These are phyloP conservation scores for Epichloe glyceriae DNA, from an alignment of 2,329 filamentous ascomycete species.

Conservation along the genomic window DNA sequence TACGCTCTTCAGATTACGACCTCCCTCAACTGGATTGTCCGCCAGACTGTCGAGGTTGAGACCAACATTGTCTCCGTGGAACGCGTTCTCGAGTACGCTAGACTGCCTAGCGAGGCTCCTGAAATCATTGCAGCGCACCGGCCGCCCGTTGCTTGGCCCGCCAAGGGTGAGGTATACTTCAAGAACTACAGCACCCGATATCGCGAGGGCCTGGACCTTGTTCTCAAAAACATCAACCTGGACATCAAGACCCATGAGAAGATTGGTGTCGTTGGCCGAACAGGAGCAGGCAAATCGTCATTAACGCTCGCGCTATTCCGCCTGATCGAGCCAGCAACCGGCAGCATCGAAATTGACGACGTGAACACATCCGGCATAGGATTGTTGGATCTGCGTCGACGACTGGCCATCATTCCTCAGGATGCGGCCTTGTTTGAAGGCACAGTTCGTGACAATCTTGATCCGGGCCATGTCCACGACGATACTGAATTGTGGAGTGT, in stretches of 20 bases:
- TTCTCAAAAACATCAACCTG: slow-evolving; percentile 83
- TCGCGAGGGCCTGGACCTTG: slow-evolving; percentile 75
- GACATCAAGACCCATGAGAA: slow-evolving; percentile 95
- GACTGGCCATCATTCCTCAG: slow-evolving; percentile 93
- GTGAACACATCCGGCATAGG: slow-evolving; percentile 86
- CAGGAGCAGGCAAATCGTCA: slow-evolving; percentile 90
- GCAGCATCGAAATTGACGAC: slow-evolving; percentile 78
- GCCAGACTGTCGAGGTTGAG: slow-evolving; percentile 98
- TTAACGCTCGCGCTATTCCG: slow-evolving; percentile 87
- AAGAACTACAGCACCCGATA: slow-evolving; percentile 92
- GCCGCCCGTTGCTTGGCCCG: slow-evolving; percentile 83
- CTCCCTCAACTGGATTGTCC: slow-evolving; percentile 96
- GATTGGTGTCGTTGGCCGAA: slow-evolving; percentile 92
- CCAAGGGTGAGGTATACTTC: slow-evolving; percentile 77
- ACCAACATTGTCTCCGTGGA: slow-evolving; percentile 99
- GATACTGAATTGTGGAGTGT: slow-evolving; percentile 97
- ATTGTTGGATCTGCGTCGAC: slow-evolving; percentile 72
- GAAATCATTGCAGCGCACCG: slow-evolving; percentile 83
- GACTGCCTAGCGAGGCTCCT: slow-evolving; percentile 81
- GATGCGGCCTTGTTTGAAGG: slow-evolving; percentile 94
- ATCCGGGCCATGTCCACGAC: slow-evolving; percentile 88
- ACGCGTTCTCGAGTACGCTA: slow-evolving; percentile 89
- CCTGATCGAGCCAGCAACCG: slow-evolving; percentile 77
- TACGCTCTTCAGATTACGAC: slow-evolving; percentile 95
- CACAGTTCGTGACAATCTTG: slow-evolving; percentile 85